Base-by-base conservation (phyloP, 305 asterid species). In the Caryopteris hybrid region DNA sequence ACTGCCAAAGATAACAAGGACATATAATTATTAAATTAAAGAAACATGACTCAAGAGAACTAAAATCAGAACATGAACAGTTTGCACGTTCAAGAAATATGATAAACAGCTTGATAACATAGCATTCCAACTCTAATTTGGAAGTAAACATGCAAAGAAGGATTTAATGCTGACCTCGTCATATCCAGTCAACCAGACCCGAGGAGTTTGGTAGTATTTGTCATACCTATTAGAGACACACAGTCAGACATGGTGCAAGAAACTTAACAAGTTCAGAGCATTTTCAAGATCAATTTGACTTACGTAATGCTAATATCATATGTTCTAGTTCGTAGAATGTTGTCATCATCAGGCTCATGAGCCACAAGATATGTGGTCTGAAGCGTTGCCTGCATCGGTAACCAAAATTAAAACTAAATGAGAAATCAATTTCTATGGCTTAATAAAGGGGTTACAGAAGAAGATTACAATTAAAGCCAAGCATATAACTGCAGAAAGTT, bases 131-230 rank as follows among this genome's bases (percentile, higher is more conserved):
- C 34, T 36, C 34, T 36, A 54, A 39, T 18, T 23, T 48, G 54
- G 61, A 57, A 13, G 0, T 63, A 63, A 48, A 69, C 64, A 55
- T 14, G 70, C 70, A 58, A 29, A 25, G 47, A 20, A 61, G 59
- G 46, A 31, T 16, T 17, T 38, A 47, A 25, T 63, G 75, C 22
- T 50, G 63, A 90, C 99, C 96, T 93, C 99, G 51, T 93, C 97
- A 73, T 93, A 93, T 72, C 99, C 99, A 68, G 97, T 91, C 61
- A 93, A 96, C 99, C 99, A 93, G 69, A 93, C 96, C 52, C 97
- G 91, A 73, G 99, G 99, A 36, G 99, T 94, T 86, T 94, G 99
- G 81, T 91, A 94, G 68, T 91, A 94, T 77, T 94, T 91, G 88
- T 94, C 99, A 68, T 91, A 90, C 88, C 99, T 93, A 69, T 45